Base-by-base conservation (phyloP, 768 basidiomycete species). In the Termitomyces bulborhizus region DNA sequence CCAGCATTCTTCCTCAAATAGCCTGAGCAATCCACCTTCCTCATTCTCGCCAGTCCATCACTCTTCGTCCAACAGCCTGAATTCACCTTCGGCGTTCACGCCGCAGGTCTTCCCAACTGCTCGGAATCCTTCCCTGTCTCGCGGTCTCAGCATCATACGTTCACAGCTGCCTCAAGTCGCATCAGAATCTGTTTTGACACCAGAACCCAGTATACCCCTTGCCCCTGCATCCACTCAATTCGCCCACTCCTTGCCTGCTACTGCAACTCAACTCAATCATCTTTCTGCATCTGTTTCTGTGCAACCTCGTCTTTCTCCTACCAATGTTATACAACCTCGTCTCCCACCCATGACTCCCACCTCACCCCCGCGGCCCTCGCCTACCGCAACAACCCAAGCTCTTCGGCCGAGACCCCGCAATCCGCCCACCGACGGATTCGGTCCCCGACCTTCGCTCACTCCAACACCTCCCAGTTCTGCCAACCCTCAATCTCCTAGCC, bases 351-450 rank as follows among this genome's bases (percentile, higher is more conserved):
- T 51, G 6, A 54, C 59, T 16, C 55, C 65, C 3, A 53, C 57
- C 26, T 48, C 15, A 29, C 54, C 60, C 24, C 44, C 50, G 57
- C 6, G 44, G 24, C 31, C 51, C 11, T 56, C 62, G 7, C 36
- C 48, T 12, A 45, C 43, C 18, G 9, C 16, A 8, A 21, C 47
- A 27, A 45, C 18, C 9, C 54, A 55, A 45, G 13, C 51, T 27
- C 36, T 56, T 51, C 59, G 57, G 26, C 44, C 54, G 3, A 53
- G 62, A 27, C 68, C 57, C 34, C 63, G 62, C 24, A 50, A 50
- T 50, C 37, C 37, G n/a, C 48, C 48, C 26, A 39, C 48, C 3
- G 37, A 50, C 11, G 48, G 48, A 50, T 50, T 50, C 15, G n/a
- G 48, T 29, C 48, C 48, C 15, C 48, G 48, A n/a, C 44, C 39